Percentiles rank a stretch among this genome's conserved stretches.
These are phyloP conservation scores for Xylaria telfairii DNA, from an alignment of 495 filamentous ascomycete genomes.

Conservation along the genomic window DNA sequence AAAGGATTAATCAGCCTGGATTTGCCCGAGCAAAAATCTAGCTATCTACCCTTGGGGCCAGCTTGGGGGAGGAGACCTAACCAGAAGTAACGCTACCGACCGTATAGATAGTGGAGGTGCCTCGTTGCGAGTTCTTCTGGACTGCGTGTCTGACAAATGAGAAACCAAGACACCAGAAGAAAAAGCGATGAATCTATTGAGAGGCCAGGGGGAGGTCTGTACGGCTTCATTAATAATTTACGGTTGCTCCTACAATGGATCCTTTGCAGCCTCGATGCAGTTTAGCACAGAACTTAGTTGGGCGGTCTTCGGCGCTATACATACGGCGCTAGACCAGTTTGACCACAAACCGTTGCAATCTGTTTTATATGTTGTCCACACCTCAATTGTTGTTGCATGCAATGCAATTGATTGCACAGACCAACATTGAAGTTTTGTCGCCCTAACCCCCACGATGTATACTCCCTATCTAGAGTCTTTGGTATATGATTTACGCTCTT, in stretches of 20 bases:
- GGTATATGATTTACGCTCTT: background rate
- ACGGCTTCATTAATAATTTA: slow-evolving; percentile 4
- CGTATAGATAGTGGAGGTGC: slow-evolving; percentile 13
- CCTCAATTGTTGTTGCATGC: background rate
- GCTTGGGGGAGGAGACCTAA: background rate
- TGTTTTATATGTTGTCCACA: background rate
- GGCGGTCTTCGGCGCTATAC: slow-evolving; percentile 6
- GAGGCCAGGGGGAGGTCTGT: slow-evolving; percentile 4
- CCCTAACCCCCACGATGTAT: background rate
- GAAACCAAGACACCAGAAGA: slow-evolving; percentile 27
- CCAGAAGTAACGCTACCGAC: background rate
- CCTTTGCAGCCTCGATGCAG: slow-evolving; percentile 1
- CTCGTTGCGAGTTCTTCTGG: slow-evolving; percentile 10
- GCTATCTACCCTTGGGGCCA: background rate
- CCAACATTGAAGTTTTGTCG: background rate
- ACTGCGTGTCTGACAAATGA: slow-evolving; percentile 40
- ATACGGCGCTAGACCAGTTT: background rate
- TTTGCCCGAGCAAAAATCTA: background rate
- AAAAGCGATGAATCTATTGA: background rate
- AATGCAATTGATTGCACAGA: background rate
- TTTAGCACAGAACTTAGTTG: slow-evolving; percentile 11
- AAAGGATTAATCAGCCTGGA: slow-evolving; percentile 13
- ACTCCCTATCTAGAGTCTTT: no score
- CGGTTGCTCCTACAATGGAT: slow-evolving; percentile 1
- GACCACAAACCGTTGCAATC: background rate